Evolutionary conservation across 345 rosid genomes (phyloP).

Genomic region (Pugionium dolabratum): DNA sequence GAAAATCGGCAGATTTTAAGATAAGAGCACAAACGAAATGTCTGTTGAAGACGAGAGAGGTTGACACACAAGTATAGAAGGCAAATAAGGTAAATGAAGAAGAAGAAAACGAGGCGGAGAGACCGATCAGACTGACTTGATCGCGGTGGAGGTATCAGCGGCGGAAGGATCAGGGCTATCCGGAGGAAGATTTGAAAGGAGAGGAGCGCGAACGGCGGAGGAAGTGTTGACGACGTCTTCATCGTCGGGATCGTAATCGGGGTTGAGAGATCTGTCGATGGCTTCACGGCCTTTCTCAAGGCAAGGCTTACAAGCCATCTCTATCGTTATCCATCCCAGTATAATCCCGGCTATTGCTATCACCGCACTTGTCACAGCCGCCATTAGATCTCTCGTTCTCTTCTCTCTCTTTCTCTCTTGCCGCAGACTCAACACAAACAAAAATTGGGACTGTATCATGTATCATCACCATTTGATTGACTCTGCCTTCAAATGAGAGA

Average conservation of each 20-base stretch:
- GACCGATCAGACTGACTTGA: conserved; percentile 44
- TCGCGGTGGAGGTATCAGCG: conserved; percentile 33
- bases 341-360: conserved; percentile 69
- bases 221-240: conserved; percentile 30
- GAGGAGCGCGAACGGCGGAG: conserved; percentile 47
- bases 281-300: conserved; percentile 73
- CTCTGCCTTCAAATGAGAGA: conserved; percentile 18
- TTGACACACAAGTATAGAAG: conserved; percentile 5
- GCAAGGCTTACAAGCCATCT: conserved; percentile 86
- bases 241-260: conserved; percentile 81
- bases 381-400: conserved; percentile 43
- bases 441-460: conserved; percentile 4
- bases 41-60: background rate
- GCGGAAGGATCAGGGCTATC: conserved; percentile 20
- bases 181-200: conserved; percentile 33
- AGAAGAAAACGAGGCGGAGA: background rate
- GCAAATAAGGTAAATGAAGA: conserved; percentile 7
- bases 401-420: conserved; percentile 14
- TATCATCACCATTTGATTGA: background rate
- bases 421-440: conserved; percentile 4
- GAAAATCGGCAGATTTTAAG: background rate
- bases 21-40: conserved; percentile 3
- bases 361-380: conserved; percentile 67
- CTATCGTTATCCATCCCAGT: conserved; percentile 76
- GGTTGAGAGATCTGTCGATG: conserved; percentile 75